Percentiles rank a stretch among this genome's conserved stretches.
These are phyloP conservation scores for Ustilago bromivora DNA, from an alignment of 1,284 basidiomycete species.

Conservation along the genomic window DNA sequence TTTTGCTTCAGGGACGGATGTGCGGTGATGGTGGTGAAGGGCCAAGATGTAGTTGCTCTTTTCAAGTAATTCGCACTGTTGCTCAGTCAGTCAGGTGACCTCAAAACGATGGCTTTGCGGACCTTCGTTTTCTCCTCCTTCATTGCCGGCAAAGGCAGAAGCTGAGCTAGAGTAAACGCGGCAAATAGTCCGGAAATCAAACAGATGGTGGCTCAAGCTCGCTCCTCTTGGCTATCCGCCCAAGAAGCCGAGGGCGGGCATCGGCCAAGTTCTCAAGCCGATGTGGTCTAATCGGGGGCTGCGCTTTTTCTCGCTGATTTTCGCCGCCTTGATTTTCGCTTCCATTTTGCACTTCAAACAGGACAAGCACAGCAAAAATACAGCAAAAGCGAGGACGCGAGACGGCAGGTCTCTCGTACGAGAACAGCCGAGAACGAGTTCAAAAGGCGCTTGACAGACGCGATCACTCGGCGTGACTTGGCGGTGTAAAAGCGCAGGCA, in stretches of 20 bases:
- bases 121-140: slow-evolving; percentile 4
- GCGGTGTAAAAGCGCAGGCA: neutral
- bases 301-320: neutral
- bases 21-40: slow-evolving; percentile 1
- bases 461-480: slow-evolving; percentile 4
- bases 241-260: slow-evolving; percentile 12
- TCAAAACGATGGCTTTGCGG: neutral
- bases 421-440: neutral
- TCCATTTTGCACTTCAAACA: neutral
- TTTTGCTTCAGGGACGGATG: neutral
- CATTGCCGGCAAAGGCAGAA: slow-evolving; percentile 1
- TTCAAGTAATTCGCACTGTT: neutral
- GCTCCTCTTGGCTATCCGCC: neutral
- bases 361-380: neutral
- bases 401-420: neutral
- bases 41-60: slow-evolving; percentile 2
- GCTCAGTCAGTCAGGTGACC: slow-evolving; percentile 1
- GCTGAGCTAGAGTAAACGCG: neutral
- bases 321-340: neutral
- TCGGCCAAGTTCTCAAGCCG: neutral
- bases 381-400: neutral
- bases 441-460: neutral
- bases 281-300: neutral
- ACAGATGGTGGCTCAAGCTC: slow-evolving; percentile 4
- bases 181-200: slow-evolving; percentile 37